Conservation (phyloP, 495 filamentous ascomycete species). For the Podospora tetraspora region DNA sequence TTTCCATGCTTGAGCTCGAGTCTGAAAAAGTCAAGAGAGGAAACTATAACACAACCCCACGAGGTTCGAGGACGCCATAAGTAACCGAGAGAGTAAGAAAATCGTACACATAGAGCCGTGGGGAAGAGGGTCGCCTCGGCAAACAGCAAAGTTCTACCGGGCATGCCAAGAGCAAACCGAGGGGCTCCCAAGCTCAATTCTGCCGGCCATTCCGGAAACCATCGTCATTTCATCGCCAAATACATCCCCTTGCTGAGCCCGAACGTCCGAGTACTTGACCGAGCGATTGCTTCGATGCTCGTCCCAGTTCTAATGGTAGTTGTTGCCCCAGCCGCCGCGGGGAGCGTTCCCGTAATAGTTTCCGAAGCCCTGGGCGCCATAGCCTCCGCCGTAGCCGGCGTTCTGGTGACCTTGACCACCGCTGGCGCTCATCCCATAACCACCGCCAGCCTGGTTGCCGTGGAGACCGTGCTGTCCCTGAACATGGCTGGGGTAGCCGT, state of each 20-base stretch:
- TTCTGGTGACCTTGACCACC: slow-evolving; percentile 61
- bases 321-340: slow-evolving; percentile 59
- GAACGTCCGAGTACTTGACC: neutral
- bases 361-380: slow-evolving; percentile 51
- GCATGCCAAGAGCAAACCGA: neutral
- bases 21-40: slow-evolving; percentile 9
- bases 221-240: neutral
- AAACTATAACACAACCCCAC: slow-evolving; percentile 13
- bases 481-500: slow-evolving; percentile 66
- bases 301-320: slow-evolving; percentile 50
- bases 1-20: slow-evolving; percentile 11
- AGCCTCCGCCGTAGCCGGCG: slow-evolving; percentile 50
- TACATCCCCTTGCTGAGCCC: neutral
- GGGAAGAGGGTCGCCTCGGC: neutral
- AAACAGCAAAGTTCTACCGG: neutral
- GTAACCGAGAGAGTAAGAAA: slow-evolving; percentile 1
- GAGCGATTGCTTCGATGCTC: neutral
- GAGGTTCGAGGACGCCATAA: slow-evolving; percentile 3
- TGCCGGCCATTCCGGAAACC: neutral
- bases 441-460: slow-evolving; percentile 60
- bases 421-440: slow-evolving; percentile 62
- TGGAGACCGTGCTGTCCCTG: slow-evolving; percentile 55
- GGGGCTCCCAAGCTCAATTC: neutral
- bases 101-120: neutral
- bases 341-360: slow-evolving; percentile 50